A percentile compares a stretch with the other conserved stretches of the same genome.
Conservation (phyloP, 306 rosid genomes). For the Rosa rugosa region DNA sequence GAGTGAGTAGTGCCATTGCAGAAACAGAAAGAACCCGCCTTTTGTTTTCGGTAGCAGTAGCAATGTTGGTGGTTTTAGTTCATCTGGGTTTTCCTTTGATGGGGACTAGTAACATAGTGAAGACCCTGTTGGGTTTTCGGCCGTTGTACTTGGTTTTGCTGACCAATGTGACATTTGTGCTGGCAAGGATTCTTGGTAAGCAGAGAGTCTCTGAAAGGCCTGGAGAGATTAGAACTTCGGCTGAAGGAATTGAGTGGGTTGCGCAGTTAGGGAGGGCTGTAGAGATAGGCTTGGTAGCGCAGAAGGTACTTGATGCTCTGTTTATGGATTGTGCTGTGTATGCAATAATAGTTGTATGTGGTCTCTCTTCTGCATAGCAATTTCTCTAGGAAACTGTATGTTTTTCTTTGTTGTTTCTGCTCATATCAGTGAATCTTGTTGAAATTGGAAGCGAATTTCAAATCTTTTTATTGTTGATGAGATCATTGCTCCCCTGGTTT, state of each 20-base stretch:
- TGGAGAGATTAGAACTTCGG: conserved; percentile 12
- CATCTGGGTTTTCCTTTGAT: conserved; percentile 44
- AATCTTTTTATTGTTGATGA: not conserved
- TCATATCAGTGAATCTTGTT: conserved; percentile 10
- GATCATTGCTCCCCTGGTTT: not conserved
- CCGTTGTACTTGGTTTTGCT: conserved; percentile 67
- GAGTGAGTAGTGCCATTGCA: conserved; percentile 52
- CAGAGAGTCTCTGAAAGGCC: conserved; percentile 27
- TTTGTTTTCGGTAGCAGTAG: conserved; percentile 49
- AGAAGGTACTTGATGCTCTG: conserved; percentile 58
- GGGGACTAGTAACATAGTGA: conserved; percentile 36
- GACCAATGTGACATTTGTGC: conserved; percentile 59
- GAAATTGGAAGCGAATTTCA: not conserved
- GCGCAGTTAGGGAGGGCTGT: conserved; percentile 43
- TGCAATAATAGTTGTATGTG: conserved; percentile 59
- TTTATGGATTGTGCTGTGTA: conserved; percentile 74
- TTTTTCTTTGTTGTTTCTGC: not conserved
- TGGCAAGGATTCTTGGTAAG: conserved; percentile 44
- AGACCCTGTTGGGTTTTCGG: conserved; percentile 42
- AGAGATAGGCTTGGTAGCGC: conserved; percentile 47
- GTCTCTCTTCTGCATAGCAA: conserved; percentile 43
- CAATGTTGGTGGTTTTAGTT: conserved; percentile 52
- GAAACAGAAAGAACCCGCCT: conserved; percentile 52
- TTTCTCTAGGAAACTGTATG: conserved; percentile 4
- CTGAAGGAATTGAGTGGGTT: conserved; percentile 37